phyloP scores from a whole-genome alignment of 768 basidiomycete species.

The Piloderma croceum region DNA sequence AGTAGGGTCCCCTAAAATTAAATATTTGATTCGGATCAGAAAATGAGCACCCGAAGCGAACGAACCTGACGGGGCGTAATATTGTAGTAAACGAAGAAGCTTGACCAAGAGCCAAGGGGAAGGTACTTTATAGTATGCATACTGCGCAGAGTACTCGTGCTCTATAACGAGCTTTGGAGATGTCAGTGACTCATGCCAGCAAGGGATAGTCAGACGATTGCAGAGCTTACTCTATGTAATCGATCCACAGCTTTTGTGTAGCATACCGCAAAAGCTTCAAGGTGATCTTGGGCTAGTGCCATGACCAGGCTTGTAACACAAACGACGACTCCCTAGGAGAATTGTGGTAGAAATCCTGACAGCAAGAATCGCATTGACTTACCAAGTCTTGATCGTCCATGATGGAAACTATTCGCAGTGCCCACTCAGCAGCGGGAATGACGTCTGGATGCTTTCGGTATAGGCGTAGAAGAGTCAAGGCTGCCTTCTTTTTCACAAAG shows the following conservation, averaged over 20 bases:
- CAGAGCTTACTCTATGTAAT: constrained; percentile 59
- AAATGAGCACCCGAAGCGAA: constrained; percentile 2
- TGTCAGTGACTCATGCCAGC: constrained; percentile 3
- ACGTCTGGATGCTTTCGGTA: constrained; percentile 96
- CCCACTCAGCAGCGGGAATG: constrained; percentile 93
- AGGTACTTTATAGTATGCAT: constrained; percentile 96
- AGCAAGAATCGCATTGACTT: constrained; percentile 11
- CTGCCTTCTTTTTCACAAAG: constrained; percentile 99
- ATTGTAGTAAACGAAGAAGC: constrained; percentile 85
- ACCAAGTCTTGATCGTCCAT: constrained; percentile 93
- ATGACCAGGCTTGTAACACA: constrained; percentile 91
- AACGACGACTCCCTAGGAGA: constrained; percentile 79
- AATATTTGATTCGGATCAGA: constrained; percentile 5
- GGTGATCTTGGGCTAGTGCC: constrained; percentile 90
- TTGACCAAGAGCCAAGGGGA: constrained; percentile 98
- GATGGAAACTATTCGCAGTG: constrained; percentile 85
- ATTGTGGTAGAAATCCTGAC: constrained; percentile 5
- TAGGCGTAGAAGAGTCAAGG: constrained; percentile 83
- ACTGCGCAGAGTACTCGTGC: constrained; percentile 81
- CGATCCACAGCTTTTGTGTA: constrained; percentile 94
- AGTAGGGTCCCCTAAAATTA: constrained; percentile 76
- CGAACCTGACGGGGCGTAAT: constrained; percentile 91
- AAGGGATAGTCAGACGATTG: neutral
- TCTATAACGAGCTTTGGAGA: constrained; percentile 77
- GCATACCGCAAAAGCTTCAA: constrained; percentile 86